Conservation (phyloP, 257 asterid genomes). For the Solanum bulbocastanum region DNA sequence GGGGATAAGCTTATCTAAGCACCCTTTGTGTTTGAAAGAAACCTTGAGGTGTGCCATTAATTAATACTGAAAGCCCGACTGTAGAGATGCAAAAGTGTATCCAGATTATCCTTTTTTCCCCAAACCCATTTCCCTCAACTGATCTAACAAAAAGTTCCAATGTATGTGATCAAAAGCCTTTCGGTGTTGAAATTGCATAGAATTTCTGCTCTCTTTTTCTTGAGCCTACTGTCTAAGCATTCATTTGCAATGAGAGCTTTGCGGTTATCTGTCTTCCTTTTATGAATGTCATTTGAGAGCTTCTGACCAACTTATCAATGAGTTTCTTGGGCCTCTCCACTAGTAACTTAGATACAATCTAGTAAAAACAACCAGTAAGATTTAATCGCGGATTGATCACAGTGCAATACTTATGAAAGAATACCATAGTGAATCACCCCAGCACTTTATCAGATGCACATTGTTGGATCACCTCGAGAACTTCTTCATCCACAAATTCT, state of each 20-base stretch:
- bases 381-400: neutral
- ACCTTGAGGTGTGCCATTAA: neutral
- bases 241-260: neutral
- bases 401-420: neutral
- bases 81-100: neutral
- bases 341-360: neutral
- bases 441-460: neutral
- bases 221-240: neutral
- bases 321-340: neutral
- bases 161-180: neutral
- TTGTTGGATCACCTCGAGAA: neutral
- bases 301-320: neutral
- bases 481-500: neutral
- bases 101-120: neutral
- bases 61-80: neutral
- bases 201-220: neutral
- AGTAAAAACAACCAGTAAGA: neutral
- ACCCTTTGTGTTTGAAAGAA: neutral
- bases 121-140: neutral
- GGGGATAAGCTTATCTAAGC: neutral
- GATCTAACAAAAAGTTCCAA: neutral
- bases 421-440: neutral
- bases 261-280: neutral
- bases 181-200: neutral
- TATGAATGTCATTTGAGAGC: neutral